phyloP scores from a whole-genome alignment of 2,329 filamentous ascomycete genomes.

The Ophiocordyceps unilateralis region DNA sequence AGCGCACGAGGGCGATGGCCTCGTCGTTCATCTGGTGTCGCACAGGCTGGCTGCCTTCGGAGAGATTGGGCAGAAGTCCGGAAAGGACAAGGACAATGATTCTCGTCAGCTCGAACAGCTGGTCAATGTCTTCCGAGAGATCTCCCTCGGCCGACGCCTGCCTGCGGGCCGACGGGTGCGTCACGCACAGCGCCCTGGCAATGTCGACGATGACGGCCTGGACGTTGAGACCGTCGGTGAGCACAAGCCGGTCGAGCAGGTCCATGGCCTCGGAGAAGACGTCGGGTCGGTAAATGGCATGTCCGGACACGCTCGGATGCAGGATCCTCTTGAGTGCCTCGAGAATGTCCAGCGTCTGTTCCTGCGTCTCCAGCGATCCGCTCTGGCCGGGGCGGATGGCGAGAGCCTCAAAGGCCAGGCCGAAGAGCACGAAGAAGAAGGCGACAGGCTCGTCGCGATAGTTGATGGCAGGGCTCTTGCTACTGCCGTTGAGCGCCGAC shows the following conservation, averaged over 20 bases:
- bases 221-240: slow-evolving; percentile 79
- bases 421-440: slow-evolving; percentile 97
- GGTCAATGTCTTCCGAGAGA: slow-evolving; percentile 91
- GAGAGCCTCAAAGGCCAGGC: slow-evolving; percentile 87
- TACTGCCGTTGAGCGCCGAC: slow-evolving; percentile 28
- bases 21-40: slow-evolving; percentile 77
- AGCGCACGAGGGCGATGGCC: slow-evolving; percentile 61
- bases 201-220: slow-evolving; percentile 91
- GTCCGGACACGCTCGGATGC: slow-evolving; percentile 83
- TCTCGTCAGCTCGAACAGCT: slow-evolving; percentile 88
- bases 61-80: slow-evolving; percentile 69
- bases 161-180: slow-evolving; percentile 69
- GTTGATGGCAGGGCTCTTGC: slow-evolving; percentile 69
- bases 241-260: slow-evolving; percentile 73
- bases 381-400: slow-evolving; percentile 50
- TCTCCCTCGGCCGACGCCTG: slow-evolving; percentile 45
- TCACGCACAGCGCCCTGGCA: slow-evolving; percentile 72
- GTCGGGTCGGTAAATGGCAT: slow-evolving; percentile 89
- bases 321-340: slow-evolving; percentile 88
- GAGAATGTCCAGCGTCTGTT: slow-evolving; percentile 75
- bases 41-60: slow-evolving; percentile 45
- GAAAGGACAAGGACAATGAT: slow-evolving; percentile 90
- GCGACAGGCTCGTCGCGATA: slow-evolving; percentile 95
- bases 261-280: slow-evolving; percentile 98
- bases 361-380: slow-evolving; percentile 44